Percentiles rank a stretch among this genome's conserved stretches.
phyloP scores from a whole-genome alignment of 805 yeast species.

The Pichia membranifaciens region DNA sequence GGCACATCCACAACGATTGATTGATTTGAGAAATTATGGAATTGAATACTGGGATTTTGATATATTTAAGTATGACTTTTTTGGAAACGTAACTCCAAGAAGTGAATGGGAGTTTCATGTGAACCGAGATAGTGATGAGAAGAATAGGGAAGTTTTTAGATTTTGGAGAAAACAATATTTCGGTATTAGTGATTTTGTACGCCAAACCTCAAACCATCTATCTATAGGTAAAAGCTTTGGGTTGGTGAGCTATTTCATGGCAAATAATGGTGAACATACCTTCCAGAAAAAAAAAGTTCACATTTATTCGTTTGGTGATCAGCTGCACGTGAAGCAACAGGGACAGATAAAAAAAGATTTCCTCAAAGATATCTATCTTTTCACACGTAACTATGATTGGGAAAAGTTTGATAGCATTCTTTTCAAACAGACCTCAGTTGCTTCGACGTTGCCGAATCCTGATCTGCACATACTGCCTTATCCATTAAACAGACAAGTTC shows the following conservation, averaged over 20 bases:
- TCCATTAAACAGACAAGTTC: not conserved
- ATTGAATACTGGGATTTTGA: slow-evolving; percentile 2
- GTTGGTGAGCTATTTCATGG: not conserved
- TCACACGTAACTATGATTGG: not conserved
- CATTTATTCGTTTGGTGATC: not conserved
- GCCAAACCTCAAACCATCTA: not conserved
- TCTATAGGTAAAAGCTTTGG: not conserved
- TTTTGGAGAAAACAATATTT: slow-evolving; percentile 12
- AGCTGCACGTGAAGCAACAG: too few species aligned
- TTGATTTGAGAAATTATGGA: not conserved
- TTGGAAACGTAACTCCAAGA: not conserved
- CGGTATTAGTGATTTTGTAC: slow-evolving; percentile 3
- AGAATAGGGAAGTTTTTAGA: slow-evolving; percentile 9
- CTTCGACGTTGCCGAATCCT: not conserved
- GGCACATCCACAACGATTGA: not conserved
- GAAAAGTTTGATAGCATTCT: not conserved
- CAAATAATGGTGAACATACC: not conserved
- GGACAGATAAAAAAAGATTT: not conserved
- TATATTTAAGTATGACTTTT: not conserved
- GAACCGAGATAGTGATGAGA: not conserved
- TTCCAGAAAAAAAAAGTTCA: not conserved
- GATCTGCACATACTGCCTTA: not conserved
- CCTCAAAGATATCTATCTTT: too few species aligned
- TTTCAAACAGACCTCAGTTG: too few species aligned
- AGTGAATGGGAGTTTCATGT: slow-evolving; percentile 13